Evolutionary conservation across 2,329 filamentous ascomycete species (phyloP).

Genomic region (Trichophyton simii): DNA sequence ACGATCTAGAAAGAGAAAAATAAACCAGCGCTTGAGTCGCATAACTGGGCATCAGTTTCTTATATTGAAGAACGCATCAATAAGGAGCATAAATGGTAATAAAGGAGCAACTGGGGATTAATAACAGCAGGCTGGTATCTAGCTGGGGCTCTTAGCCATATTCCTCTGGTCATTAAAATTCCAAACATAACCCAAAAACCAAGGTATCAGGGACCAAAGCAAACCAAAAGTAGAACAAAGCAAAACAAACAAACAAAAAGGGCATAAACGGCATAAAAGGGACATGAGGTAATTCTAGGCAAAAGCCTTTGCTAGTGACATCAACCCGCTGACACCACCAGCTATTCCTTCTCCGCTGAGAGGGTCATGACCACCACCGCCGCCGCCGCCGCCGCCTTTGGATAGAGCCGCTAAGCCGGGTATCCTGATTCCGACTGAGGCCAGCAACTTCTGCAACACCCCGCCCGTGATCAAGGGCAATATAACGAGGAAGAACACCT

Average conservation of each 20-base stretch:
- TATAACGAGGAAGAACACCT: conserved; percentile 75
- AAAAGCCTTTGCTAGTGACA: conserved; percentile 42
- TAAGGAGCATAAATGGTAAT: background rate
- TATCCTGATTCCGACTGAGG: conserved; percentile 65
- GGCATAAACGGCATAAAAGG: background rate
- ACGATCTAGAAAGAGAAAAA: no score
- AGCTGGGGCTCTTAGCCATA: background rate
- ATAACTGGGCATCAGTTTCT: no score
- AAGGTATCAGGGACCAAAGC: background rate
- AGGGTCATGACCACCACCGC: conserved; percentile 18
- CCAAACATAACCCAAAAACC: background rate
- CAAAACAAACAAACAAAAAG: background rate
- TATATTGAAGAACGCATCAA: no score
- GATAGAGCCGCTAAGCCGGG: conserved; percentile 39
- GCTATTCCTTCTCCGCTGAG: conserved; percentile 11
- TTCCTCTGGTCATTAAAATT: background rate
- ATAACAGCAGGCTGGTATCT: background rate
- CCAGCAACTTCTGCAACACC: conserved; percentile 62
- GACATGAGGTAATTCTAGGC: conserved; percentile 27
- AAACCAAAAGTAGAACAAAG: background rate
- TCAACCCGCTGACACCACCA: conserved; percentile 32
- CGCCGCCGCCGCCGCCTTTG: conserved; percentile 20
- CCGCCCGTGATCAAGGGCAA: conserved; percentile 80
- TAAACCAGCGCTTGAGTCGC: no score
- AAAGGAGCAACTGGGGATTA: background rate